Evolutionary conservation across 305 asterid genomes (phyloP).

Genomic region (Solanum hybrid): DNA sequence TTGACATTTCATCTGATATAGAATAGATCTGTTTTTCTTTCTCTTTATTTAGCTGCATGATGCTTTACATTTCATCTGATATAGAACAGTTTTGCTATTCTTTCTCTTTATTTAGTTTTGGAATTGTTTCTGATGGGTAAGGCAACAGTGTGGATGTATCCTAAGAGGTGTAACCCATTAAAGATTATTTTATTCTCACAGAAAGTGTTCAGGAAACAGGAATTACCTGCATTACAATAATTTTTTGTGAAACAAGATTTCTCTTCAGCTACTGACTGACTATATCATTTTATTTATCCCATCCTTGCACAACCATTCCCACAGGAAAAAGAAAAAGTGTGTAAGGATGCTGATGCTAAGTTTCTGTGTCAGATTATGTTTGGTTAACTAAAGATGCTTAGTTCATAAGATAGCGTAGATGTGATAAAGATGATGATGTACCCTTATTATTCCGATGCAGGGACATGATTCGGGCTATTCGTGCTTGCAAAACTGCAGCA

Average conservation of each 20-base stretch:
- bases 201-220: not conserved
- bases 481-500: constrained; percentile 96
- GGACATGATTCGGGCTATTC: constrained; percentile 96
- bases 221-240: not conserved
- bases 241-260: not conserved
- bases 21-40: not conserved
- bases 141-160: not conserved
- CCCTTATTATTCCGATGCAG: constrained; percentile 29
- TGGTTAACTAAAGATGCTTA: not conserved
- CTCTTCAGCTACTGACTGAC: not conserved
- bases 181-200: not conserved
- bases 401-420: not conserved
- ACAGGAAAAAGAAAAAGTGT: not conserved
- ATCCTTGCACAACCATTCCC: not conserved
- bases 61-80: not conserved
- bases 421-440: not conserved
- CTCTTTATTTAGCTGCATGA: not conserved
- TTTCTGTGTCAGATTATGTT: not conserved
- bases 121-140: not conserved
- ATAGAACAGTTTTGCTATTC: not conserved
- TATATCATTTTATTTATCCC: not conserved
- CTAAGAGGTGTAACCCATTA: not conserved
- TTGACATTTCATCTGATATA: not conserved
- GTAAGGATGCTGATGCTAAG: not conserved
- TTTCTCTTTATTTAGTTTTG: not conserved